Evolutionary conservation across 352 stramenopile genomes (phyloP).

Genomic region (Phytophthora meadii): DNA sequence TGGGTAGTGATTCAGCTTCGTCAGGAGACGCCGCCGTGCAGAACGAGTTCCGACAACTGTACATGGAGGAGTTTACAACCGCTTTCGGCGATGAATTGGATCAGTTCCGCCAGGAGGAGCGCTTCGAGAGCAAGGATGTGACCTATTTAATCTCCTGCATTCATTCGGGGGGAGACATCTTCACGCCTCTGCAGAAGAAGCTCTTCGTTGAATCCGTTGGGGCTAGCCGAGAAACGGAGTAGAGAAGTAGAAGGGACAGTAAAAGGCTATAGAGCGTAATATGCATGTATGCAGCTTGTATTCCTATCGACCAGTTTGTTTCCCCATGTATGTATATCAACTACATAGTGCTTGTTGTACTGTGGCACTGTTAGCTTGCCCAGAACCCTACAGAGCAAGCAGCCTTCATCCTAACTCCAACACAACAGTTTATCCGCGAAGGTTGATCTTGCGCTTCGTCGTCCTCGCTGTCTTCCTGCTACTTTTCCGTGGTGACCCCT

Average conservation of each 20-base stretch:
- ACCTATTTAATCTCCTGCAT: constrained; percentile 92
- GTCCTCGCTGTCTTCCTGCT: constrained; percentile 22
- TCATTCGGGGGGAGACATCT: constrained; percentile 79
- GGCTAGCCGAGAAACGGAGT: constrained; percentile 22
- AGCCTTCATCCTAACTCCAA: constrained; percentile 17
- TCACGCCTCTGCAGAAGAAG: constrained; percentile 83
- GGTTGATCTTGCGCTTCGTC: constrained; percentile 38
- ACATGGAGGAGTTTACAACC: constrained; percentile 87
- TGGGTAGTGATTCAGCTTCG: constrained; percentile 11
- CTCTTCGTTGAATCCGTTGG: constrained; percentile 76
- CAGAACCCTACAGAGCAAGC: background rate
- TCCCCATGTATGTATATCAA: constrained; percentile 26
- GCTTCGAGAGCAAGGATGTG: constrained; percentile 89
- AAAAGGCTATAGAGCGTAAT: constrained; percentile 25
- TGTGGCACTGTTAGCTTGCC: constrained; percentile 8
- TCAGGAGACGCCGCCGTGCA: constrained; percentile 31
- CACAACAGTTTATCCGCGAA: constrained; percentile 24
- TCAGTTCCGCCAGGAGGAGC: constrained; percentile 85
- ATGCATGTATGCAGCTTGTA: constrained; percentile 42
- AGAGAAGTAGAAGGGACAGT: constrained; percentile 8
- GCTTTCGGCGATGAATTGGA: constrained; percentile 88
- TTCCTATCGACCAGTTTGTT: constrained; percentile 25
- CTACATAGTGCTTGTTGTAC: constrained; percentile 30
- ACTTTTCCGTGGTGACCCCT: constrained; percentile 27
- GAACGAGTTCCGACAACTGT: constrained; percentile 77